phyloP scores from a whole-genome alignment of 1,284 basidiomycete species.

The Naganishia sp. region DNA sequence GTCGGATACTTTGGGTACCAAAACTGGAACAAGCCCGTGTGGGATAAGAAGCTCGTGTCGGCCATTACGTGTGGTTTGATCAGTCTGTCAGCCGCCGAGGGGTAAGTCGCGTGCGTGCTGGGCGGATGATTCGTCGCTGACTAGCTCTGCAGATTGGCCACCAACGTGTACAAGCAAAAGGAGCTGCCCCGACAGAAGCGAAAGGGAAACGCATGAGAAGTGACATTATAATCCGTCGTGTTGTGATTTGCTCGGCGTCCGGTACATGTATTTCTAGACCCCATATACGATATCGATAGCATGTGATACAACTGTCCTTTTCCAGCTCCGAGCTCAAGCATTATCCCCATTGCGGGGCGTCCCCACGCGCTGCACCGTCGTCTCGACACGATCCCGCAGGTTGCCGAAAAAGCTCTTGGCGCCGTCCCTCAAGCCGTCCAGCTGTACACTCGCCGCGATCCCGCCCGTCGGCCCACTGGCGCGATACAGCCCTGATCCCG shows the following conservation, averaged over 20 bases:
- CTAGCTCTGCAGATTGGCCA: conserved; percentile 13
- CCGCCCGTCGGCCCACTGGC: conserved; percentile 66
- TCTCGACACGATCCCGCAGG: conserved; percentile 85
- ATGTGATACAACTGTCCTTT: neutral
- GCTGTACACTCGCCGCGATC: conserved; percentile 68
- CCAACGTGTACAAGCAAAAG: conserved; percentile 32
- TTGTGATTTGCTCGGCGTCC: conserved; percentile 1
- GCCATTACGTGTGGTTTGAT: conserved; percentile 66
- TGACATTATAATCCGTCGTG: conserved; percentile 8
- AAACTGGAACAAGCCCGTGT: conserved; percentile 67
- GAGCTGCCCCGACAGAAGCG: conserved; percentile 40
- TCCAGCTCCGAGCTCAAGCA: neutral
- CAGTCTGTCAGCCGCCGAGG: conserved; percentile 68
- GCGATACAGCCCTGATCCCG: conserved; percentile 77
- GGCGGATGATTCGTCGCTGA: neutral
- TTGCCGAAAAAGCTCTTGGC: conserved; percentile 82
- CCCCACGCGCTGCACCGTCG: conserved; percentile 68
- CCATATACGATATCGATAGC: conserved; percentile 13
- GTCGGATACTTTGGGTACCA: conserved; percentile 69
- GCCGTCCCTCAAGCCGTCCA: conserved; percentile 62
- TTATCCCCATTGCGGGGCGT: conserved; percentile 39
- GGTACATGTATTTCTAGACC: conserved; percentile 14
- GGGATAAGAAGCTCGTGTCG: conserved; percentile 70
- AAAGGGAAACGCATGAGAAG: conserved; percentile 31
- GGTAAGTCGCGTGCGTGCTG: conserved; percentile 56